These are phyloP conservation scores for Phytophthora megakarya DNA, from an alignment of 352 stramenopile species.

Conservation along the genomic window DNA sequence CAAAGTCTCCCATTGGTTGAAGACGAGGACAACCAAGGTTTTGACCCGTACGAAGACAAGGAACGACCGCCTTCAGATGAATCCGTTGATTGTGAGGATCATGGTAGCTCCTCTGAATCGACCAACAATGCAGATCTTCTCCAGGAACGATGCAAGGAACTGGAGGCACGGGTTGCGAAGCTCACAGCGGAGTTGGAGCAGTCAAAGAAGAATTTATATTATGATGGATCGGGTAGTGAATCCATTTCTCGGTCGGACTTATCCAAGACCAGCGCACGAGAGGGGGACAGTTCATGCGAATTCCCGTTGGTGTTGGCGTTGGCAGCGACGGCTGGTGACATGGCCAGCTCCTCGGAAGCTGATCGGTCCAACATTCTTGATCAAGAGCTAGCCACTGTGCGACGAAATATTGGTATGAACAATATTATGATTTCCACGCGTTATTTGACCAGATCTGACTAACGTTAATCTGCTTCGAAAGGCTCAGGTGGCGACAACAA, in stretches of 20 bases:
- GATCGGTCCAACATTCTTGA: conserved; percentile 68
- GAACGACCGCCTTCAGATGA: conserved; percentile 33
- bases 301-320: conserved; percentile 83
- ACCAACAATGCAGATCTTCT: conserved; percentile 54
- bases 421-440: neutral
- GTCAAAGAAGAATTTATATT: conserved; percentile 75
- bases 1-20: conserved; percentile 77
- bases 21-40: conserved; percentile 40
- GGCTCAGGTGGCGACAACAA: conserved; percentile 43
- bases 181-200: conserved; percentile 74
- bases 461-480: conserved; percentile 6
- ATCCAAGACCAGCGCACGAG: conserved; percentile 69
- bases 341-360: conserved; percentile 74
- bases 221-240: conserved; percentile 67
- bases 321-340: conserved; percentile 68
- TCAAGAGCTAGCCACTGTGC: conserved; percentile 56
- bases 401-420: conserved; percentile 49
- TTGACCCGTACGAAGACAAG: conserved; percentile 40
- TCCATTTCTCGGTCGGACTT: conserved; percentile 70
- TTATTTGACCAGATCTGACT: conserved; percentile 9
- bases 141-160: conserved; percentile 69
- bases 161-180: conserved; percentile 66
- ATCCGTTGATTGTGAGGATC: conserved; percentile 38
- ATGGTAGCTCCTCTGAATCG: conserved; percentile 25
- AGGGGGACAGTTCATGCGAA: conserved; percentile 76